These are phyloP conservation scores for Daldinia grandis DNA, from an alignment of 495 filamentous ascomycete genomes.

Conservation along the genomic window DNA sequence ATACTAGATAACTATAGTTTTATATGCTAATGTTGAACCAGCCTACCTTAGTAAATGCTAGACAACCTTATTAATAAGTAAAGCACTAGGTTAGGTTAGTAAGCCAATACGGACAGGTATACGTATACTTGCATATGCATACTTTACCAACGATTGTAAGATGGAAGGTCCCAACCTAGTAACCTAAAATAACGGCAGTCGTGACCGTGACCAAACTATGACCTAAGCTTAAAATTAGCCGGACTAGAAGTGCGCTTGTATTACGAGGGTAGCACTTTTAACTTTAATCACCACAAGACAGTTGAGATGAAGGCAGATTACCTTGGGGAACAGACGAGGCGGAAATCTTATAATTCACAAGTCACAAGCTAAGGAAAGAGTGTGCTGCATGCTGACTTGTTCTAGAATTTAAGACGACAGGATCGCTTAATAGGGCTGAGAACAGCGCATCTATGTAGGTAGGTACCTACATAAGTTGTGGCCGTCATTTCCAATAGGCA, in stretches of 20 bases:
- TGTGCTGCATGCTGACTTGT: background rate
- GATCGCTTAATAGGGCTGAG: constrained; percentile 2
- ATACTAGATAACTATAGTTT: background rate
- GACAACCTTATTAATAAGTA: background rate
- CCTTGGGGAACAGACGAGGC: background rate
- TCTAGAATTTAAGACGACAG: background rate
- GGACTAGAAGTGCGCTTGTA: background rate
- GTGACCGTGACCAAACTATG: background rate
- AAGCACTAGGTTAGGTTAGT: background rate
- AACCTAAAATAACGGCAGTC: constrained; percentile 3
- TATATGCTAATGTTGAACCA: background rate
- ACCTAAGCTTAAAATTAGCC: constrained; percentile 6
- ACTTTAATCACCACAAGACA: background rate
- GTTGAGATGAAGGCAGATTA: background rate
- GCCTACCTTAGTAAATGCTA: background rate
- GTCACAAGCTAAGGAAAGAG: background rate
- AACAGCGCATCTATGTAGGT: background rate
- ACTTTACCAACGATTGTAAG: background rate
- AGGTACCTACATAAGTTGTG: background rate
- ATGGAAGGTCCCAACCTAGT: background rate
- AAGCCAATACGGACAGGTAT: too few species aligned
- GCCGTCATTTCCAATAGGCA: background rate
- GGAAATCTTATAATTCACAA: background rate
- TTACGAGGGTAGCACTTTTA: background rate
- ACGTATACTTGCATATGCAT: too few species aligned